Base-by-base conservation (phyloP, 805 yeast genomes). In the Yarrowia sp. region DNA sequence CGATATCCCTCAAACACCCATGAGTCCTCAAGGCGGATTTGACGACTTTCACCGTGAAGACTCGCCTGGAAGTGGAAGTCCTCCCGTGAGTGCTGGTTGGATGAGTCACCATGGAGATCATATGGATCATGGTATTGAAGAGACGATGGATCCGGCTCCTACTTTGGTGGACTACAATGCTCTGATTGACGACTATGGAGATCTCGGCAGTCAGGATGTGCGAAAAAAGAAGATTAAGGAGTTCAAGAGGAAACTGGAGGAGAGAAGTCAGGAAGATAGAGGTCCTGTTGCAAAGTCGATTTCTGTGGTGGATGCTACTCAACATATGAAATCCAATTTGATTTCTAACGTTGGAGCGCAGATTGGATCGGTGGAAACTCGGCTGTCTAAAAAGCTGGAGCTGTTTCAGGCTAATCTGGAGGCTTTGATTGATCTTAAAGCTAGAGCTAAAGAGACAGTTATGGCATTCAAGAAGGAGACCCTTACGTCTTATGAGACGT, bases 351-450 rank as follows among this genome's bases (percentile, higher is more conserved):
- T 58, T 1, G 64, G 64, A 6, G 51, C 50, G 7, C 51, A 58
- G 64, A 58, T 58, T 43, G 64, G 64, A 14, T 58, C 50, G 17
- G 51, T 58, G 41, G 64, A 58, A 13, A 64, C 8, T 45, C 64
- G 45, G 31, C 69, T 8, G 57, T 43, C 51, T 9, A 58, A 58
- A 10, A 43, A 44, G 18, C 43, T 74, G 45, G 71, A 67, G 28
- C 62, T 48, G 2, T 69, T 74, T 17, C 68, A 70, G 33, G 58
- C 68, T 14, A 71, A 71, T 11, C 68, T 73, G 2, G 69, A 68
- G 22, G 67, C 68, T 10, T 66, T 74, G 11, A 67, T 67, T n/a
- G 71, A 66, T 1, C 58, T 75, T 22, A 68, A 68, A 17, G 65
- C 44, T 9, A 60, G 68, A 48, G 69, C 70, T 8, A 51, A 55